A percentile compares a stretch with the other conserved stretches of the same genome.
Evolutionary conservation across 345 rosid genomes (phyloP).

Genomic region (Bruguiera parviflora): DNA sequence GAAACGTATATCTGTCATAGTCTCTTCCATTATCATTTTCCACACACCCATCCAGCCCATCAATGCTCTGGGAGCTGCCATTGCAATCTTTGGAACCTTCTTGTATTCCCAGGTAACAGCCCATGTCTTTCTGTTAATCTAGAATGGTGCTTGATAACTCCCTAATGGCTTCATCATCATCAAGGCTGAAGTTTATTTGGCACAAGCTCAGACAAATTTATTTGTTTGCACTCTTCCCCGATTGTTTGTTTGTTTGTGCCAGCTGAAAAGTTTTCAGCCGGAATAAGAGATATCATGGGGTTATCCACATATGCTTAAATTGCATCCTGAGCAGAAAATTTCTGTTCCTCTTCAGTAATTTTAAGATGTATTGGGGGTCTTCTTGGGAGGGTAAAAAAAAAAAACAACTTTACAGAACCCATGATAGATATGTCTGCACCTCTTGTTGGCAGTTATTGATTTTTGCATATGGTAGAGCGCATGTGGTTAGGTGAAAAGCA

Average conservation of each 20-base stretch:
- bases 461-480: not conserved
- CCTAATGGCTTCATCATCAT: not conserved
- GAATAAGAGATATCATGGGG: not conserved
- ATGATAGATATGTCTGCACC: not conserved
- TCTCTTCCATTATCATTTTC: conserved; percentile 97
- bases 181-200: not conserved
- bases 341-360: not conserved
- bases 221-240: not conserved
- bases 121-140: not conserved
- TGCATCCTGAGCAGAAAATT: not conserved
- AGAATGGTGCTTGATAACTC: not conserved
- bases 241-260: not conserved
- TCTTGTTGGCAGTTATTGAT: not conserved
- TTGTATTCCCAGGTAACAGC: conserved; percentile 85
- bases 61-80: conserved; percentile 96
- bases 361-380: not conserved
- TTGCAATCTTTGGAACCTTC: conserved; percentile 96
- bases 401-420: not conserved
- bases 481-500: conserved; percentile 1
- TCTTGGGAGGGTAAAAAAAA: not conserved
- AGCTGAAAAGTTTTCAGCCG: not conserved
- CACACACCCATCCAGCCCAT: conserved; percentile 89
- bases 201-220: not conserved
- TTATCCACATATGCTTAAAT: not conserved
- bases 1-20: conserved; percentile 98